phyloP scores from a whole-genome alignment of 495 filamentous ascomycete species.

The Podospora pseudoanserina region DNA sequence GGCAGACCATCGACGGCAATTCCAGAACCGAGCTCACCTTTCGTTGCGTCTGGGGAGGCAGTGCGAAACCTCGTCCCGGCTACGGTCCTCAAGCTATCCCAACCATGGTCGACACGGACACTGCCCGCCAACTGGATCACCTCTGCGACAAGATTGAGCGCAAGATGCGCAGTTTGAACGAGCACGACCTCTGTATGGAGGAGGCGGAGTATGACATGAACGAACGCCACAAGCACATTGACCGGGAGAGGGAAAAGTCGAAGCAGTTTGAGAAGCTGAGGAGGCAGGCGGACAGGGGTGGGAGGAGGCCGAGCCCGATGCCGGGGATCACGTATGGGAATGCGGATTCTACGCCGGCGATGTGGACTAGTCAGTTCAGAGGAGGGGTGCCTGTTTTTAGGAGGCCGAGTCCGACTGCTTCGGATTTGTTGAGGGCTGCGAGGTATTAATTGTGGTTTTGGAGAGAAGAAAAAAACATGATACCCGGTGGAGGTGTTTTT shows the following conservation, averaged over 20 bases:
- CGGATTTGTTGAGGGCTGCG: constrained; percentile 25
- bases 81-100: constrained; percentile 20
- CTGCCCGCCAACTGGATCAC: constrained; percentile 30
- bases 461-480: background rate
- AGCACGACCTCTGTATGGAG: constrained; percentile 32
- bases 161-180: constrained; percentile 27
- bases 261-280: constrained; percentile 40
- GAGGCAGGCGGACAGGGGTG: constrained; percentile 33
- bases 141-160: constrained; percentile 28
- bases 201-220: constrained; percentile 39
- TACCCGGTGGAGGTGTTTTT: background rate
- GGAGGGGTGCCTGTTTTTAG: constrained; percentile 24
- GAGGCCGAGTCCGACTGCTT: constrained; percentile 19
- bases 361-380: background rate
- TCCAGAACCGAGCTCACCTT: constrained; percentile 38
- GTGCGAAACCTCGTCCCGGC: constrained; percentile 28
- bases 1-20: constrained; percentile 33
- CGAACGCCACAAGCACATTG: constrained; percentile 32
- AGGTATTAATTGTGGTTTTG: constrained; percentile 14
- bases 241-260: constrained; percentile 39
- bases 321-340: constrained; percentile 14
- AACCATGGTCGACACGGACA: constrained; percentile 11
- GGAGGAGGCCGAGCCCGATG: constrained; percentile 27
- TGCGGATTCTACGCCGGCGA: constrained; percentile 13
- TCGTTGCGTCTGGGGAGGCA: constrained; percentile 47